phyloP scores from a whole-genome alignment of 164 flowering plant species.

The Houttuynia cordata region DNA sequence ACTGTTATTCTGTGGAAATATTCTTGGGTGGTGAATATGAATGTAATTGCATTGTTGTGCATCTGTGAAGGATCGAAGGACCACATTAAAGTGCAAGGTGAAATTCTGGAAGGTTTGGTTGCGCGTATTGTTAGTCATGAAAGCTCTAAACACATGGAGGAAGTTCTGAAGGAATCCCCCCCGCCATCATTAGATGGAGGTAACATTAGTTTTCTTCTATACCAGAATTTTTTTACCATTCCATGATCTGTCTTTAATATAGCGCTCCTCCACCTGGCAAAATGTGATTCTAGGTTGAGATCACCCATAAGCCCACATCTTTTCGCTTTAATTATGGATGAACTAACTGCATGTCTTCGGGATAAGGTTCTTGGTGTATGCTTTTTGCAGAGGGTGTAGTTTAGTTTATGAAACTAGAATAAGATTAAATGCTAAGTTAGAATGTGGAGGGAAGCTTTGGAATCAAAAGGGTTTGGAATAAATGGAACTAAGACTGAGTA shows the following conservation, averaged over 20 bases:
- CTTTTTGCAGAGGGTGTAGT: too few relatives aligned
- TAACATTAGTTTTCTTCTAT: constrained; percentile 7
- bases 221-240: too few relatives aligned
- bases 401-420: too few relatives aligned
- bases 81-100: constrained; percentile 81
- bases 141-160: constrained; percentile 65
- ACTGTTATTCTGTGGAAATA: background rate
- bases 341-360: too few relatives aligned
- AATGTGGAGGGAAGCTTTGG: too few relatives aligned
- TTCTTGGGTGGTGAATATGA: background rate
- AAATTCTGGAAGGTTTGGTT: constrained; percentile 94
- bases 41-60: background rate
- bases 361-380: too few relatives aligned
- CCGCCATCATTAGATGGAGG: constrained; percentile 54
- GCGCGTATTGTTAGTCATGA: constrained; percentile 84
- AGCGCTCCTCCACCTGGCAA: background rate
- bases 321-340: too few relatives aligned
- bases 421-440: too few relatives aligned
- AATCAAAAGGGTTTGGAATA: too few relatives aligned
- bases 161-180: constrained; percentile 55
- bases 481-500: too few relatives aligned
- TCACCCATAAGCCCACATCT: too few relatives aligned
- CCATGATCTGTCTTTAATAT: background rate
- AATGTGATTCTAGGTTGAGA: too few relatives aligned
- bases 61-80: constrained; percentile 69